Evolutionary conservation across 176 grass and related monocot genomes (phyloP).

Genomic region (Ananas comosus): DNA sequence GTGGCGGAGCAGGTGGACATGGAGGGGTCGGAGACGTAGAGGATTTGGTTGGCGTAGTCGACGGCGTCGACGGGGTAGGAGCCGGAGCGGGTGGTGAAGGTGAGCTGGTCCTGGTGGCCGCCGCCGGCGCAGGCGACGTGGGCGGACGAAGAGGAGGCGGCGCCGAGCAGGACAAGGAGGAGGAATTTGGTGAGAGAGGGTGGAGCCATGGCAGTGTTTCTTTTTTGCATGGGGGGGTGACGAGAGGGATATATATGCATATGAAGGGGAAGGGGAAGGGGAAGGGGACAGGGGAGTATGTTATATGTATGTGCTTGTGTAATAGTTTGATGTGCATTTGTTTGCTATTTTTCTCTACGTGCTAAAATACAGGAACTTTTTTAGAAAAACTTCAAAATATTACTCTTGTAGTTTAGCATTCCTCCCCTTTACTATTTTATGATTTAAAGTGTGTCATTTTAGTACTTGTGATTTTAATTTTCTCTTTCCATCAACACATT

Average conservation of each 20-base stretch:
- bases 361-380: too few relatives aligned
- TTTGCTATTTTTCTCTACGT: too few relatives aligned
- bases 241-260: not conserved
- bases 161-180: not conserved
- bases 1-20: constrained; percentile 23
- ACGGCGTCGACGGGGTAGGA: constrained; percentile 21
- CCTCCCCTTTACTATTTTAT: too few relatives aligned
- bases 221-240: not conserved
- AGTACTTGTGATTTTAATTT: too few relatives aligned
- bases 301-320: too few relatives aligned
- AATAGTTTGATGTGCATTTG: too few relatives aligned
- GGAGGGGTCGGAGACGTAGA: constrained; percentile 22
- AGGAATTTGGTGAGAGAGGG: not conserved
- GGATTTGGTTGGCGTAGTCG: constrained; percentile 24
- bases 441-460: too few relatives aligned
- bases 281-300: too few relatives aligned
- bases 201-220: constrained; percentile 1
- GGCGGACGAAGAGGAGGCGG: not conserved
- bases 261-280: not conserved
- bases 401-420: too few relatives aligned
- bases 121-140: constrained; percentile 11
- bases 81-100: constrained; percentile 16
- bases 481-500: too few relatives aligned
- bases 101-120: not conserved
- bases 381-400: too few relatives aligned